Evolutionary conservation across 139 green algal species (phyloP).

Genomic region (Trebouxia sp.): DNA sequence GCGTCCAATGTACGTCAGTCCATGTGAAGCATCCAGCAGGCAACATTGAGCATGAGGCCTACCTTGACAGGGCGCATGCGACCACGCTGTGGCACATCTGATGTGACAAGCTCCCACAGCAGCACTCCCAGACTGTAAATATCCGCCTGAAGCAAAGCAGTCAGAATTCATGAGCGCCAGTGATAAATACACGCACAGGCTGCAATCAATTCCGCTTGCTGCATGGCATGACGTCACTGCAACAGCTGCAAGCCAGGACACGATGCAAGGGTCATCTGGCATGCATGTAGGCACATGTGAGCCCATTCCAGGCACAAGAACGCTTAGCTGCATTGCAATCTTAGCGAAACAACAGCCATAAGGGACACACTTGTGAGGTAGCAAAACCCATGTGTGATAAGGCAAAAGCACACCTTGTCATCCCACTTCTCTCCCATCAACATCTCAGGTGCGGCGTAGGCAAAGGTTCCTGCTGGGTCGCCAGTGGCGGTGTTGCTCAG

Average conservation of each 20-base stretch:
- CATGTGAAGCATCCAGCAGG: neutral
- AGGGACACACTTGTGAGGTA: too few relatives aligned
- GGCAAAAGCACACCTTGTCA: neutral
- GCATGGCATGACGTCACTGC: neutral
- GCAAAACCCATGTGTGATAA: too few relatives aligned
- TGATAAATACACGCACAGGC: neutral
- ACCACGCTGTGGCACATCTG: slow-evolving; percentile 29
- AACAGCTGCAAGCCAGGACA: too few relatives aligned
- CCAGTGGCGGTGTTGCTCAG: slow-evolving; percentile 25
- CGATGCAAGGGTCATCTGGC: too few relatives aligned
- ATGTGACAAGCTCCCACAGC: slow-evolving; percentile 31
- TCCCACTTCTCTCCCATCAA: slow-evolving; percentile 30
- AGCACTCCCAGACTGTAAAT: slow-evolving; percentile 27
- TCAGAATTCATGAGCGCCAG: neutral
- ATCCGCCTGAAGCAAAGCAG: slow-evolving; percentile 1
- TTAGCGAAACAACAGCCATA: neutral
- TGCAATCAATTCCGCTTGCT: too few relatives aligned
- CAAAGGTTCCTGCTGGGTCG: slow-evolving; percentile 26
- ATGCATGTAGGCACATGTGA: too few relatives aligned
- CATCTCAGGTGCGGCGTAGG: slow-evolving; percentile 22
- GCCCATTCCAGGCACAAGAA: neutral
- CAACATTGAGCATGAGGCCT: neutral
- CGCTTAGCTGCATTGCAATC: neutral
- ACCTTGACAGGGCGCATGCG: slow-evolving; percentile 33
- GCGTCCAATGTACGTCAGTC: neutral